Evolutionary conservation across 768 basidiomycete genomes (phyloP).

Genomic region (Auricularia sp.): DNA sequence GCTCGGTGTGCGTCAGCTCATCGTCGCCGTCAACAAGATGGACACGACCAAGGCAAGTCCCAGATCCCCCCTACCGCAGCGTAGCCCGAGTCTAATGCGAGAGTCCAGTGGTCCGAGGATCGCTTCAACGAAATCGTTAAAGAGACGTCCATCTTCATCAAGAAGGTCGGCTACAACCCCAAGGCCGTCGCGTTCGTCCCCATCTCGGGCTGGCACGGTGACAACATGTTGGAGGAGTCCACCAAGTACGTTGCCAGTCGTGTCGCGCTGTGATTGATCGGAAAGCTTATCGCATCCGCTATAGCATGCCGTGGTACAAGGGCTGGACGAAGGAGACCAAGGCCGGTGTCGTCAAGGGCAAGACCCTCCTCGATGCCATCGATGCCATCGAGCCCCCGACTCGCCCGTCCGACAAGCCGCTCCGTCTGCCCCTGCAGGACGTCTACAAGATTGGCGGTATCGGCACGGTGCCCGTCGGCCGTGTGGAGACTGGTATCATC

Average conservation of each 20-base stretch:
- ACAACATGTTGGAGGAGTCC: constrained; percentile 99
- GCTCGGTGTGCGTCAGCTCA: constrained; percentile 99
- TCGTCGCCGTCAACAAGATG: constrained; percentile 99
- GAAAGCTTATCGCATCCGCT: constrained; percentile 2
- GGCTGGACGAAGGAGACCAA: constrained; percentile 98
- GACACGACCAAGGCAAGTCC: constrained; percentile 86
- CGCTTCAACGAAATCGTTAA: constrained; percentile 99
- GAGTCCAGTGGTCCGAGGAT: constrained; percentile 86
- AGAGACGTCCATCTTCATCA: constrained; percentile 96
- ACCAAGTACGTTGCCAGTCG: constrained; percentile 50
- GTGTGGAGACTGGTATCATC: constrained; percentile 99
- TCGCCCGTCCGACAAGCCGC: constrained; percentile 98
- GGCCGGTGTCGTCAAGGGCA: constrained; percentile 87
- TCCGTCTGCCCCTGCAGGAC: constrained; percentile 99
- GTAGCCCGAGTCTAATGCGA: background rate
- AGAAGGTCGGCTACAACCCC: constrained; percentile 99
- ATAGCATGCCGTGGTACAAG: constrained; percentile 98
- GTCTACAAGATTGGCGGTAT: constrained; percentile 99
- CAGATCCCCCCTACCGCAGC: background rate
- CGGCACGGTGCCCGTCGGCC: constrained; percentile 99
- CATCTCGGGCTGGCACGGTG: constrained; percentile 99
- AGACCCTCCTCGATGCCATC: constrained; percentile 98
- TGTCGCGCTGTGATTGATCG: constrained; percentile 4
- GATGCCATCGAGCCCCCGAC: constrained; percentile 97
- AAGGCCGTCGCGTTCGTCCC: constrained; percentile 97